phyloP scores from a whole-genome alignment of 73 alveolate species.

The Tetrahymena malaccensis region DNA sequence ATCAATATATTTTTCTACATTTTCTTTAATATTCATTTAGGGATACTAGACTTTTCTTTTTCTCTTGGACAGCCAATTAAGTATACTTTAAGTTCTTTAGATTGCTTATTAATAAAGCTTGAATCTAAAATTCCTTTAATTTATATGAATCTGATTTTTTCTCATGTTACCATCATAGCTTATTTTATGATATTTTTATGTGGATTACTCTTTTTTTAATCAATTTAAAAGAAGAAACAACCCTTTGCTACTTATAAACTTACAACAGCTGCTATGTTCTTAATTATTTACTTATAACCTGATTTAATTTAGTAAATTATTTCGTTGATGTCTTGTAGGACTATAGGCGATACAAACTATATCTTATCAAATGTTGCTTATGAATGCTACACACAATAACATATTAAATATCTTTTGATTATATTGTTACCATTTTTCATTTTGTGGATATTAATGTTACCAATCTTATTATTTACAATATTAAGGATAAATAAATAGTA shows the following conservation, averaged over 20 bases:
- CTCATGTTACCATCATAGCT: neutral
- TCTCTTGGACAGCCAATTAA: neutral
- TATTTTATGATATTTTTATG: neutral
- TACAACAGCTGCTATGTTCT: neutral
- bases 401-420: neutral
- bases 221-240: neutral
- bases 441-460: conserved; percentile 8
- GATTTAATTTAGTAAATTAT: neutral
- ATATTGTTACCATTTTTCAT: conserved; percentile 14
- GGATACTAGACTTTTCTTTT: neutral
- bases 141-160: neutral
- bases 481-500: neutral
- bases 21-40: too few species aligned
- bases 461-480: neutral
- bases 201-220: neutral
- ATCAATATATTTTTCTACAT: too few species aligned
- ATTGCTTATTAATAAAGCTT: neutral
- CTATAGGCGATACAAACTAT: neutral
- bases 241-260: neutral
- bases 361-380: neutral
- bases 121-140: conserved; percentile 2
- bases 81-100: neutral
- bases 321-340: conserved; percentile 6
- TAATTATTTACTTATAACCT: neutral
- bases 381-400: conserved; percentile 12